Conservation (phyloP, 2,329 filamentous ascomycete species). For the Sporothrix pallida region DNA sequence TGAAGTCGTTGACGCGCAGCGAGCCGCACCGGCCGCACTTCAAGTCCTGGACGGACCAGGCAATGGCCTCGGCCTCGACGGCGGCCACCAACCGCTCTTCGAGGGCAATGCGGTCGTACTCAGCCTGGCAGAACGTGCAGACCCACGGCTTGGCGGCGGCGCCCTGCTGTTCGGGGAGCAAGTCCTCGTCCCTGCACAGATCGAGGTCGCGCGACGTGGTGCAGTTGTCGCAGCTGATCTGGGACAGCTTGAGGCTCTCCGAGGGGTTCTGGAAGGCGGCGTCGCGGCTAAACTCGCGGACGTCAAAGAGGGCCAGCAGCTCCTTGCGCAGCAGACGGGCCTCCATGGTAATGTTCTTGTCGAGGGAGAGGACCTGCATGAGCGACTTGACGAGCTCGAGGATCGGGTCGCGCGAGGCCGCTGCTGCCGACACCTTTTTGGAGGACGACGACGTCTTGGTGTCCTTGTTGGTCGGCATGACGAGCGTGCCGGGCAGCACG, state of each 20-base stretch:
- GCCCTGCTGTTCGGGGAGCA: conserved; percentile 62
- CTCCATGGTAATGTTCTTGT: conserved; percentile 88
- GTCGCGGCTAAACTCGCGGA: conserved; percentile 89
- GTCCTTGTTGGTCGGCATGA: conserved; percentile 40
- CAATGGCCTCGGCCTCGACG: conserved; percentile 74
- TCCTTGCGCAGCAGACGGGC: conserved; percentile 88
- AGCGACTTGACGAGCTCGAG: conserved; percentile 91
- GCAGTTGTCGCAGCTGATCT: conserved; percentile 88
- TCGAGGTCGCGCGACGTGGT: conserved; percentile 89
- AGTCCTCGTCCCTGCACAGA: conserved; percentile 84
- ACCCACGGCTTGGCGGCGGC: conserved; percentile 63
- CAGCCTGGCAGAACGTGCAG: conserved; percentile 75
- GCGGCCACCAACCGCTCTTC: conserved; percentile 82
- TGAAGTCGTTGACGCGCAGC: conserved; percentile 86
- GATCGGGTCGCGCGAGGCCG: conserved; percentile 68
- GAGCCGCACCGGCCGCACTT: conserved; percentile 76
- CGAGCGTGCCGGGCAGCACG: conserved; percentile 69
- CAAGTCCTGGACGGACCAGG: conserved; percentile 89
- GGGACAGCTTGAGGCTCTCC: conserved; percentile 71
- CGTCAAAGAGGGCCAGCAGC: conserved; percentile 85
- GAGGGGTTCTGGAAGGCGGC: conserved; percentile 89
- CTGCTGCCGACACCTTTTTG: conserved; percentile 29
- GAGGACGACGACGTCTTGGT: conserved; percentile 31
- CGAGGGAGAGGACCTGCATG: conserved; percentile 89
- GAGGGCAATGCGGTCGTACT: conserved; percentile 78